These are phyloP conservation scores for Wickerhamomyces sp. DNA, from an alignment of 1,139 yeast genomes.

Conservation along the genomic window DNA sequence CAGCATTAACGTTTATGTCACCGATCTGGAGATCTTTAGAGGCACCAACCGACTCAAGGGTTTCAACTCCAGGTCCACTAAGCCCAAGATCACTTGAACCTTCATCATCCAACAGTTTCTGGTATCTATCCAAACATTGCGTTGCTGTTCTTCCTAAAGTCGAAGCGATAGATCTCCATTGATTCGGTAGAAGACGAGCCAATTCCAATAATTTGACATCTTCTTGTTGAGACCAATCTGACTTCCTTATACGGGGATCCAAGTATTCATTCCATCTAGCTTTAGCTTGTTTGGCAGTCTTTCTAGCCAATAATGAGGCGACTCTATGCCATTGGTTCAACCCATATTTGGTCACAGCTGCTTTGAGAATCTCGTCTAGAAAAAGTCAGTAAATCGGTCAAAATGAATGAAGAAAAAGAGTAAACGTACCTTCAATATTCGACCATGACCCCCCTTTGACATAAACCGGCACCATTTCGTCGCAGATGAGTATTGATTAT, in stretches of 20 bases:
- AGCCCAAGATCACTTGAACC: constrained; percentile 36
- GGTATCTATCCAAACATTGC: constrained; percentile 85
- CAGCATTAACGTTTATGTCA: constrained; percentile 67
- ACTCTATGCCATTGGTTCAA: constrained; percentile 93
- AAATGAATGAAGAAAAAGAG: background rate
- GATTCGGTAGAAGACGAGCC: constrained; percentile 77
- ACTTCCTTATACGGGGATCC: constrained; percentile 62
- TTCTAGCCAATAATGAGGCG: constrained; percentile 77
- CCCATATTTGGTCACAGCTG: constrained; percentile 92
- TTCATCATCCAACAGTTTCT: constrained; percentile 59
- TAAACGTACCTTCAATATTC: constrained; percentile 49
- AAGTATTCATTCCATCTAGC: constrained; percentile 92
- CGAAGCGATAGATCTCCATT: constrained; percentile 88
- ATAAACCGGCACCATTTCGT: constrained; percentile 53
- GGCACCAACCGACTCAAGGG: constrained; percentile 39
- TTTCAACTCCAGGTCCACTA: constrained; percentile 54
- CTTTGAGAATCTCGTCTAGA: constrained; percentile 74
- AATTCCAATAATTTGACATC: constrained; percentile 67
- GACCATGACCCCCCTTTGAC: constrained; percentile 92
- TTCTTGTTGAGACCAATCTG: constrained; percentile 70
- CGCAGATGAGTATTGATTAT: too few species aligned
- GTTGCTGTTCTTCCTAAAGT: constrained; percentile 81
- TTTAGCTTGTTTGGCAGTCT: constrained; percentile 88
- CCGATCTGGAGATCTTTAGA: constrained; percentile 35
- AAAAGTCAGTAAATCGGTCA: background rate